Evolutionary conservation across 441 rosid genomes (phyloP).

Genomic region (Isatis lusitanica): DNA sequence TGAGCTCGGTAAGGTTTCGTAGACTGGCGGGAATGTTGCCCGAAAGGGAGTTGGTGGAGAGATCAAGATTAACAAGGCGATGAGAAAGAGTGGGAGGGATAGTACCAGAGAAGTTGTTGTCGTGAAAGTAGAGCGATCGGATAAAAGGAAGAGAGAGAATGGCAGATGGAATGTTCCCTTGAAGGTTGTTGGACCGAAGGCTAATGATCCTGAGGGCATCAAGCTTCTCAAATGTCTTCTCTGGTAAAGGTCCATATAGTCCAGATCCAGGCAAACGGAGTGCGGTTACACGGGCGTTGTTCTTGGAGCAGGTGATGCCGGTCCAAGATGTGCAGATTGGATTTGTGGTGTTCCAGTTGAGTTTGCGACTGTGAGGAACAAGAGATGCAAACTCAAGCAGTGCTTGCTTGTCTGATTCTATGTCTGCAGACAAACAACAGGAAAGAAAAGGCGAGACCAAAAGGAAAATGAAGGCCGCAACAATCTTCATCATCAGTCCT

Average conservation of each 20-base stretch:
- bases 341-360: constrained; percentile 58
- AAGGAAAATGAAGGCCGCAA: constrained; percentile 39
- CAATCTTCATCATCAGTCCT: constrained; percentile 44
- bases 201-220: constrained; percentile 69
- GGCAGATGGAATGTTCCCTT: constrained; percentile 60
- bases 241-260: constrained; percentile 62
- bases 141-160: constrained; percentile 63
- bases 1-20: constrained; percentile 51
- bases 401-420: constrained; percentile 60
- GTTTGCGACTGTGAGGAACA: constrained; percentile 62
- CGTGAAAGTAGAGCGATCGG: constrained; percentile 53
- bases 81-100: constrained; percentile 52
- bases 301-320: constrained; percentile 57
- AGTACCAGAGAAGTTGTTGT: constrained; percentile 62
- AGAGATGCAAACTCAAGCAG: constrained; percentile 56
- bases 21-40: constrained; percentile 53
- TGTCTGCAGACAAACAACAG: constrained; percentile 39
- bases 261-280: constrained; percentile 67
- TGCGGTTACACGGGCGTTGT: constrained; percentile 48
- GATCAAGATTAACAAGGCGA: constrained; percentile 56
- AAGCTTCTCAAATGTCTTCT: constrained; percentile 60
- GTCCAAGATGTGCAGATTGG: constrained; percentile 58
- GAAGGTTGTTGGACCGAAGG: constrained; percentile 59
- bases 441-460: constrained; percentile 38
- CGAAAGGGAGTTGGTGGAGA: constrained; percentile 56